These are phyloP conservation scores for Boletellus sp. DNA, from an alignment of 768 basidiomycete genomes.

Conservation along the genomic window DNA sequence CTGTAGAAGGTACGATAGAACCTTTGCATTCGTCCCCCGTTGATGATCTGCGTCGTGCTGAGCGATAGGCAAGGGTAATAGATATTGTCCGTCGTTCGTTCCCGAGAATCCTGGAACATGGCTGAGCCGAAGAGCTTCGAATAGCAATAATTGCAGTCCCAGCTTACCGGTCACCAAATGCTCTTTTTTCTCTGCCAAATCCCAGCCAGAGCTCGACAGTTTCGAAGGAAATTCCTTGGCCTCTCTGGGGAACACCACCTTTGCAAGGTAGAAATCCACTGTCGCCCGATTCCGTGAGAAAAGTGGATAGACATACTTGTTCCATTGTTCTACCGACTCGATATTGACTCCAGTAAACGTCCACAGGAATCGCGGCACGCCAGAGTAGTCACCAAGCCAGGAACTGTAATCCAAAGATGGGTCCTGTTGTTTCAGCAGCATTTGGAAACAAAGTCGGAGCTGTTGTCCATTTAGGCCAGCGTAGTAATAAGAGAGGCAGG, in stretches of 20 bases:
- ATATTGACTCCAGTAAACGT: neutral
- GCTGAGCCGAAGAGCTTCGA: neutral
- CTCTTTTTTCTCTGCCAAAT: neutral
- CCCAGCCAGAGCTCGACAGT: neutral
- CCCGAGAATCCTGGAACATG: neutral
- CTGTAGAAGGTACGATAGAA: neutral
- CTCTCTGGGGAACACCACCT: neutral
- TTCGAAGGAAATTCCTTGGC: neutral
- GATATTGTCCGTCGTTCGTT: neutral
- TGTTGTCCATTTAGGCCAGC: constrained; percentile 16
- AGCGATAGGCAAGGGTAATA: neutral
- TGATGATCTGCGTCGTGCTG: neutral
- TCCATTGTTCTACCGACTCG: neutral
- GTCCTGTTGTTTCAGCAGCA: neutral
- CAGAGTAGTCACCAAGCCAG: neutral
- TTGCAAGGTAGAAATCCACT: neutral
- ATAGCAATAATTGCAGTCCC: too few species aligned
- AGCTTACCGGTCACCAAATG: neutral
- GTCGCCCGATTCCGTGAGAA: neutral
- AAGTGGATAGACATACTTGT: neutral
- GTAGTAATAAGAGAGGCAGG: constrained; percentile 22
- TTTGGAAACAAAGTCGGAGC: constrained; percentile 14
- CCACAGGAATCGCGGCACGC: neutral
- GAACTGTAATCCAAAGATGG: neutral
- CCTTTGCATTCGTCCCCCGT: neutral